Base-by-base conservation (phyloP, 305 asterid species). In the Ilex paraguariensis region DNA sequence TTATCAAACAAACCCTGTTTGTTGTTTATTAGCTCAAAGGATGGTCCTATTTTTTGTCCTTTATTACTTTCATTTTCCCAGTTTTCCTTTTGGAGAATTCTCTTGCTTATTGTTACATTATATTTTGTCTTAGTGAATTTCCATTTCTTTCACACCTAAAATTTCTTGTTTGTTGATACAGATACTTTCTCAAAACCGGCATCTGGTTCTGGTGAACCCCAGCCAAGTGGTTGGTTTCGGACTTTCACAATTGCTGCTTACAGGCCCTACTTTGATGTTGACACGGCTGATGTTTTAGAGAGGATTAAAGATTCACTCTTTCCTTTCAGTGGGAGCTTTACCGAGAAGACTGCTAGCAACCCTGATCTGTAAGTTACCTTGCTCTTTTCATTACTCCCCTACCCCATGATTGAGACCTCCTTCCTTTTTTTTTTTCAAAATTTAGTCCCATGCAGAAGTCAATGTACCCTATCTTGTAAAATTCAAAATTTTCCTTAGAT, bases 231-330 rank as follows among this genome's bases (percentile, higher is more conserved):
- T 71, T 93, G 99, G 99, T 80, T 93, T 61, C 82, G 80, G 17
- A 65, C 86, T 63, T 90, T 93, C 86, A 79, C 97, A 45, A 53
- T 93, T 77, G 87, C 86, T 77, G 91, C 99, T 53, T 93, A 90
- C 82, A 84, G 79, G 75, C 99, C 98, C 58, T 93, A 93, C 62
- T 93, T 93, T 76, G 96, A 90, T 75, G 99, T 93, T 59, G 99
- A 93, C 79, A 87, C 99, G 3, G 80, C 97, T 62, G 97, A 93
- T 86, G 94, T 93, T 45, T 36, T 93, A 14, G 97, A 93, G 62
- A 90, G 99, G 84, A 83, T 93, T 64, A 84, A 75, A 77, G 91
- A 93, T 74, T 93, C 99, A 21, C 87, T 93, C 40, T 74, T 90
- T 67, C 99, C 99, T 64, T 93, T 93, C 75, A 73, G 75, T 59